These are phyloP conservation scores for Clarireedia monteithiana DNA, from an alignment of 2,329 filamentous ascomycete species.

Conservation along the genomic window DNA sequence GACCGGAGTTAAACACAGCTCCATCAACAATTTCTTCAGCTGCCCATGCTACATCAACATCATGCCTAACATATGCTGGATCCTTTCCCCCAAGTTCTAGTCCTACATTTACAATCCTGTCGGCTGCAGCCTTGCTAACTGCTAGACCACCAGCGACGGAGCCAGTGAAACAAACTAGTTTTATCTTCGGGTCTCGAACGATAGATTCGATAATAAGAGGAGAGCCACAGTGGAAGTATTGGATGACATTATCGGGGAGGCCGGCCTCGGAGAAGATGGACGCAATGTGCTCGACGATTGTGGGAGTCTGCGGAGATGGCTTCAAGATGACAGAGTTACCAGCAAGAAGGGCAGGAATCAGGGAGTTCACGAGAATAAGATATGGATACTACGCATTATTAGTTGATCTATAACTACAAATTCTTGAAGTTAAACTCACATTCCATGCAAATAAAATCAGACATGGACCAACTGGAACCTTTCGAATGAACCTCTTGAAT, in stretches of 20 bases:
- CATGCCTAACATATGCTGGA: conserved; percentile 77
- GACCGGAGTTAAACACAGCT: conserved; percentile 96
- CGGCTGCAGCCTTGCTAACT: conserved; percentile 76
- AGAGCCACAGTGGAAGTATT: conserved; percentile 87
- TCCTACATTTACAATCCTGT: conserved; percentile 77
- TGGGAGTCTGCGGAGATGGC: conserved; percentile 90
- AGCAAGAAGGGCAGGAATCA: conserved; percentile 83
- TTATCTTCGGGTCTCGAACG: conserved; percentile 67
- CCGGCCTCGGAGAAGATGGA: conserved; percentile 73
- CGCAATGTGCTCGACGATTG: conserved; percentile 76
- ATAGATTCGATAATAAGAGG: conserved; percentile 69
- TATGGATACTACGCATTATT: conserved; percentile 69
- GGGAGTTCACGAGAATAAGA: conserved; percentile 83
- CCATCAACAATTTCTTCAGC: conserved; percentile 94
- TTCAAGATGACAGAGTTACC: conserved; percentile 92
- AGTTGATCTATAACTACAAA: conserved; percentile 8
- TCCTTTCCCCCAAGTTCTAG: conserved; percentile 94
- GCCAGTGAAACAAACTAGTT: conserved; percentile 86
- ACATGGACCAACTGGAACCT: conserved; percentile 79
- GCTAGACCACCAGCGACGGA: conserved; percentile 82
- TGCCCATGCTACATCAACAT: conserved; percentile 85
- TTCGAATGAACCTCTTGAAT: conserved; percentile 85
- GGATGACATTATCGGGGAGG: conserved; percentile 74
- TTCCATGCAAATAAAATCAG: conserved; percentile 95
- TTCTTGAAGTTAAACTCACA: conserved; percentile 44